phyloP scores from a whole-genome alignment of 805 yeast species.

The Saccharomycopsis sp. region DNA sequence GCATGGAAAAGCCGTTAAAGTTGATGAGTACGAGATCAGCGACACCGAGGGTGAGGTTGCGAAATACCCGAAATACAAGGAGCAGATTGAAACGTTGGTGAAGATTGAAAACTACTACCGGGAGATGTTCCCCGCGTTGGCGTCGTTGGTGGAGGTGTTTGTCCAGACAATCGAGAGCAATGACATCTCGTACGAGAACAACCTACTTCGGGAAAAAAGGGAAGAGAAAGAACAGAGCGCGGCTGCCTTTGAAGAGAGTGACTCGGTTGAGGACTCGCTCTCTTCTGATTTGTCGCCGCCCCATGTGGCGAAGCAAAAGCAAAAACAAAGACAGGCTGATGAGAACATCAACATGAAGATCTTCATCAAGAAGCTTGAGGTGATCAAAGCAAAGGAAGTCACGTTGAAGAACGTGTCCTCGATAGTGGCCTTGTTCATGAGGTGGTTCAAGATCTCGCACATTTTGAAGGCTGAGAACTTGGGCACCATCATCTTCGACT shows the following conservation, averaged over 20 bases:
- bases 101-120: conserved; percentile 56
- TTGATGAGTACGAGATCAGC: conserved; percentile 27
- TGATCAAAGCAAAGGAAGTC: conserved; percentile 51
- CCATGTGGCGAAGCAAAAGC: neutral
- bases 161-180: conserved; percentile 49
- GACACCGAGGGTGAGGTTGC: conserved; percentile 25
- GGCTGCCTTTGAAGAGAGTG: neutral
- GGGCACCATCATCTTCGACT: conserved; percentile 63
- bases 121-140: conserved; percentile 42
- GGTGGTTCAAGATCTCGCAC: conserved; percentile 78
- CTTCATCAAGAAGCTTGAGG: conserved; percentile 37
- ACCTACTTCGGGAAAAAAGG: conserved; percentile 26
- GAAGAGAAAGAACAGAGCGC: neutral
- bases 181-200: conserved; percentile 24
- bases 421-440: conserved; percentile 42
- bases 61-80: conserved; percentile 30
- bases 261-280: neutral
- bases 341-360: conserved; percentile 19
- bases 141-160: conserved; percentile 55
- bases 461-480: conserved; percentile 71
- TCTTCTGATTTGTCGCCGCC: no score
- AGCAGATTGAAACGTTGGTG: conserved; percentile 35
- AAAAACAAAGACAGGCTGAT: conserved; percentile 6
- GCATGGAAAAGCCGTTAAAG: conserved; percentile 10
- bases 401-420: conserved; percentile 51